Conservation (phyloP, 768 basidiomycete species). For the Termitomyces eurrhizus region DNA sequence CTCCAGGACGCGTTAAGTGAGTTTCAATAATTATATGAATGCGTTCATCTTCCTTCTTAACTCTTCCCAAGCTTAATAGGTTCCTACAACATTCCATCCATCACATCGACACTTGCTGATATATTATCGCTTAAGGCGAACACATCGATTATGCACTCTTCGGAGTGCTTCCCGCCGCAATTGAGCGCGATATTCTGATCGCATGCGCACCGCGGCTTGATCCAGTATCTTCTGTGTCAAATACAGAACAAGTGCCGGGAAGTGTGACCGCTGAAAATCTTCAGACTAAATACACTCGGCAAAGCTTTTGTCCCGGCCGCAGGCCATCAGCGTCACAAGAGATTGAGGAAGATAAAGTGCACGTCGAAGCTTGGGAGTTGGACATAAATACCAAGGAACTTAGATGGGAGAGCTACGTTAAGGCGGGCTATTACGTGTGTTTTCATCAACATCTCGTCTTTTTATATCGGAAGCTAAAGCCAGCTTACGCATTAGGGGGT, state of each 20-base stretch:
- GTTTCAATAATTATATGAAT: conserved; percentile 13
- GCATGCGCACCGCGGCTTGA: conserved; percentile 55
- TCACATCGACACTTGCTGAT: neutral
- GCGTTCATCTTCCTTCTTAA: neutral
- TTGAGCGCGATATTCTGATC: conserved; percentile 81
- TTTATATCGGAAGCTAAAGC: neutral
- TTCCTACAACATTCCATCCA: conserved; percentile 9
- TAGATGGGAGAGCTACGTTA: conserved; percentile 86
- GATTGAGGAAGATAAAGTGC: conserved; percentile 35
- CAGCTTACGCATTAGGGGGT: conserved; percentile 47
- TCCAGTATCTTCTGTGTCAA: conserved; percentile 15
- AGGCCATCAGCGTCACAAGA: conserved; percentile 21
- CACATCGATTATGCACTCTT: conserved; percentile 85
- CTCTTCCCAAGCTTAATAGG: conserved; percentile 37
- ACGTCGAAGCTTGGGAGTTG: conserved; percentile 60
- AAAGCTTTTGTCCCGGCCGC: conserved; percentile 52
- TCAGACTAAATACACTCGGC: conserved; percentile 53
- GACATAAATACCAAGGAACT: conserved; percentile 69
- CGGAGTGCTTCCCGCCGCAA: conserved; percentile 81
- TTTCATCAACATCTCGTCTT: neutral
- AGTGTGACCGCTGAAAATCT: conserved; percentile 62
- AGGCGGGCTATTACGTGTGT: conserved; percentile 79
- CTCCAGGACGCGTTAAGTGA: conserved; percentile 81
- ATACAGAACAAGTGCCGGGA: conserved; percentile 36
- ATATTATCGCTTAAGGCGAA: conserved; percentile 45